Base-by-base conservation (phyloP, 345 rosid species). In the Erodium maritimum region DNA sequence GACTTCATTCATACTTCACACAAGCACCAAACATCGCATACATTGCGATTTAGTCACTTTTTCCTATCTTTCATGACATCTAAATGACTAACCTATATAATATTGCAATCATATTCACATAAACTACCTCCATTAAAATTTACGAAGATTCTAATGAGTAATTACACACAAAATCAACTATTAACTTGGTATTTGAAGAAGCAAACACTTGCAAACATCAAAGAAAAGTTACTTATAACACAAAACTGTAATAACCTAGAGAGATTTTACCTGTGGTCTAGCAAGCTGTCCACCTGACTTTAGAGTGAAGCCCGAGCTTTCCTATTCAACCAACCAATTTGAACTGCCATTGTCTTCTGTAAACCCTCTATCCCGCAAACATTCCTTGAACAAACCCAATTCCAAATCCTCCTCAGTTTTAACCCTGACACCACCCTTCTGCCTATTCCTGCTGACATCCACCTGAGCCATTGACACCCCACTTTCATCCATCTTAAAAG, bases 261-360 rank as follows among this genome's bases (percentile, higher is more conserved):
- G 14, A 42, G 48, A 7, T 42, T 14, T 10, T 75, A 91, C 98
- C 96, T 82, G 90, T 34, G 90, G 68, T 68, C 78, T 79, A 64
- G 79, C 86, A 51, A 79, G 77, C 65, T 73, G 70, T 9, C 84
- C 90, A 19, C 68, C 69, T 12, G 79, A 75, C 45, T 68, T 77
- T 69, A 81, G 67, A 74, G 81, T 76, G 23, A 79, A 72, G 0
- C 86, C 86, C 61, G 79, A 65, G 55, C 54, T 55, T 50, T 82
- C 87, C 60, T 84, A 89, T 33, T 80, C 88, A 4, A 34, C 73
- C 5, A 65, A 16, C 22, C 70, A 75, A 42, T 65, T 82, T 14
- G 67, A 62, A 29, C 33, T 69, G 64, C 22, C 56, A 22, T 65
- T 76, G 66, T 68, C 63, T 55, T 80, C 82, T 19, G 66, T 71